Conservation (phyloP, 176 grass and related monocot genomes). For the Alloteropsis semialata region DNA sequence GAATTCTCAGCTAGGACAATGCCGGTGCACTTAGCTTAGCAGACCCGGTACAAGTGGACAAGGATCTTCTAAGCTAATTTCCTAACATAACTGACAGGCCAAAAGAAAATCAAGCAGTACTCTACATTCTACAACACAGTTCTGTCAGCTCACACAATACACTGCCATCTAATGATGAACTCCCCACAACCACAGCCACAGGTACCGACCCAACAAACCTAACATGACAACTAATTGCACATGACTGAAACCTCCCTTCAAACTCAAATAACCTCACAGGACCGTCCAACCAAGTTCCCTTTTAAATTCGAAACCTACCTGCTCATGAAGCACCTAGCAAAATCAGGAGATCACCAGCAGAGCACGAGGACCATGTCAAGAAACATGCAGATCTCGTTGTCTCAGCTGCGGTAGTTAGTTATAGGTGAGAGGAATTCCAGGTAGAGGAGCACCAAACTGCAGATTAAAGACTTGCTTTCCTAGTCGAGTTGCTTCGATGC, state of each 20-base stretch:
- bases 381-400: background rate
- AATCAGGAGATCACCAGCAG: slow-evolving; percentile 19
- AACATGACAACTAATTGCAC: slow-evolving; percentile 22
- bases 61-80: background rate
- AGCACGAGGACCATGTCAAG: background rate
- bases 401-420: slow-evolving; percentile 15
- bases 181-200: slow-evolving; percentile 13
- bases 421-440: slow-evolving; percentile 1
- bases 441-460: background rate
- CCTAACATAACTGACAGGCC: slow-evolving; percentile 2
- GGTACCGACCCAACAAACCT: slow-evolving; percentile 10
- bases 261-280: slow-evolving; percentile 33
- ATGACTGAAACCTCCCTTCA: slow-evolving; percentile 28
- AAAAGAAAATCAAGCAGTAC: too few species aligned
- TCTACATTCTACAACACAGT: background rate
- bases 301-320: slow-evolving; percentile 14
- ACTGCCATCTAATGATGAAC: slow-evolving; percentile 12
- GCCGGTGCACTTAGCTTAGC: background rate
- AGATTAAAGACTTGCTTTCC: background rate
- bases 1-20: background rate
- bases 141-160: slow-evolving; percentile 34
- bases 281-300: slow-evolving; percentile 6
- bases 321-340: background rate
- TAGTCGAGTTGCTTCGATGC: slow-evolving; percentile 33
- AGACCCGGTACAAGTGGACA: background rate